Conservation (phyloP, 805 yeast genomes). For the Kluyveromyces lactis region DNA sequence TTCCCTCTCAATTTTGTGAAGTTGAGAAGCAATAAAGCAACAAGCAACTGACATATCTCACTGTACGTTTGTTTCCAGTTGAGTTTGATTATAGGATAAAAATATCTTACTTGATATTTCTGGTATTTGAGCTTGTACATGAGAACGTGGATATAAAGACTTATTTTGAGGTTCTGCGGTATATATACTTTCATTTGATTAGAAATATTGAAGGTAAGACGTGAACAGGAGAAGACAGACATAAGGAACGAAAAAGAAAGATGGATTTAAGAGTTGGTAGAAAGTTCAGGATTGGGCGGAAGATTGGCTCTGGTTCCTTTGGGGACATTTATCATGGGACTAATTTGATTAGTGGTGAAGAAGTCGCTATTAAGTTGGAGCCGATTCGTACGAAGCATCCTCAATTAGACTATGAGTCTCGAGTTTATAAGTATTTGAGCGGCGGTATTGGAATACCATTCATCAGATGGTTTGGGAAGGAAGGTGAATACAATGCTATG, state of each 20-base stretch:
- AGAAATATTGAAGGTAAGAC: too few species aligned
- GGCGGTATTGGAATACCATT: slow-evolving; percentile 98
- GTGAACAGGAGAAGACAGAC: too few species aligned
- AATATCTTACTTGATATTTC: too few species aligned
- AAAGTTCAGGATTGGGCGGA: slow-evolving; percentile 87
- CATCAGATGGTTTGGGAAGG: slow-evolving; percentile 95
- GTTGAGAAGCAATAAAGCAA: too few species aligned
- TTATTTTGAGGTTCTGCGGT: too few species aligned
- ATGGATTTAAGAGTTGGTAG: slow-evolving; percentile 86
- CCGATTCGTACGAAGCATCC: slow-evolving; percentile 89
- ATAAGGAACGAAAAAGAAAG: background rate
- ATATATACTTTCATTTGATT: too few species aligned
- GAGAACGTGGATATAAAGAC: too few species aligned
- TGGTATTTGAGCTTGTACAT: too few species aligned
- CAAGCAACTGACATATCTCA: too few species aligned
- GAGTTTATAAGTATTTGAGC: slow-evolving; percentile 86
- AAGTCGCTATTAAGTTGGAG: slow-evolving; percentile 93
- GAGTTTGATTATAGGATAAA: too few species aligned
- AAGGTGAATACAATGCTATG: slow-evolving; percentile 94
- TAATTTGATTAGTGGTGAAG: slow-evolving; percentile 91
- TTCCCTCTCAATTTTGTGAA: too few species aligned
- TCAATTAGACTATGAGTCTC: slow-evolving; percentile 92
- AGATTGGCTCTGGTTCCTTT: slow-evolving; percentile 94
- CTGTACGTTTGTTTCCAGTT: too few species aligned
- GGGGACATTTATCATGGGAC: slow-evolving; percentile 95